Conservation (phyloP, 495 filamentous ascomycete species). For the Massariosphaeria phaeospora region DNA sequence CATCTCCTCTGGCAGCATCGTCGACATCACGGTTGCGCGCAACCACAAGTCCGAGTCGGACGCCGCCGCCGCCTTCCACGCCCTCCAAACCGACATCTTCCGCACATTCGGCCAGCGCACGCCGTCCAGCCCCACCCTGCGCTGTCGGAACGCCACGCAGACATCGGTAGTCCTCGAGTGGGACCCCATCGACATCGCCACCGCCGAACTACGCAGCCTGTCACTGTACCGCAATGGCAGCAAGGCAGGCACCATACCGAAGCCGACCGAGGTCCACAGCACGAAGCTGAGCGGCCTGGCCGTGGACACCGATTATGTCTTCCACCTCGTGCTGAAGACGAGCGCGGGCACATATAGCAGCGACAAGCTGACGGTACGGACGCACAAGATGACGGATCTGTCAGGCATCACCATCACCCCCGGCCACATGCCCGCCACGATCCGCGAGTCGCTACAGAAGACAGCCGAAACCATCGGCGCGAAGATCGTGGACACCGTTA, state of each 20-base stretch:
- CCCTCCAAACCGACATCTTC: constrained; percentile 83
- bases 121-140: constrained; percentile 73
- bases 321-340: constrained; percentile 87
- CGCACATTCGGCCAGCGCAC: constrained; percentile 75
- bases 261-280: constrained; percentile 73
- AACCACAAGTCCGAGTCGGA: constrained; percentile 72
- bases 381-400: constrained; percentile 98
- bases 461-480: constrained; percentile 87
- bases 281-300: constrained; percentile 98
- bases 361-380: constrained; percentile 78
- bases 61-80: constrained; percentile 66
- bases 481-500: constrained; percentile 81
- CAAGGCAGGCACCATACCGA: constrained; percentile 91
- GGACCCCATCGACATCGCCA: constrained; percentile 91
- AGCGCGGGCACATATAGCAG: constrained; percentile 81
- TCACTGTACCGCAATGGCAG: constrained; percentile 91
- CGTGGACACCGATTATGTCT: constrained; percentile 90
- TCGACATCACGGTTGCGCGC: constrained; percentile 93
- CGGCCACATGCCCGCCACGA: constrained; percentile 71
- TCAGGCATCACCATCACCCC: constrained; percentile 93
- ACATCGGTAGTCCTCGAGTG: constrained; percentile 96
- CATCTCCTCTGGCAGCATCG: constrained; percentile 91
- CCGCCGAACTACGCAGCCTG: constrained; percentile 79
- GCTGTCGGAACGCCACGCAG: constrained; percentile 92
- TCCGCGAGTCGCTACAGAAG: constrained; percentile 65